Evolutionary conservation across 2,329 filamentous ascomycete genomes (phyloP), one percentile per base, ranked within the genome.

Genomic region (Penicillium sp.): DNA sequence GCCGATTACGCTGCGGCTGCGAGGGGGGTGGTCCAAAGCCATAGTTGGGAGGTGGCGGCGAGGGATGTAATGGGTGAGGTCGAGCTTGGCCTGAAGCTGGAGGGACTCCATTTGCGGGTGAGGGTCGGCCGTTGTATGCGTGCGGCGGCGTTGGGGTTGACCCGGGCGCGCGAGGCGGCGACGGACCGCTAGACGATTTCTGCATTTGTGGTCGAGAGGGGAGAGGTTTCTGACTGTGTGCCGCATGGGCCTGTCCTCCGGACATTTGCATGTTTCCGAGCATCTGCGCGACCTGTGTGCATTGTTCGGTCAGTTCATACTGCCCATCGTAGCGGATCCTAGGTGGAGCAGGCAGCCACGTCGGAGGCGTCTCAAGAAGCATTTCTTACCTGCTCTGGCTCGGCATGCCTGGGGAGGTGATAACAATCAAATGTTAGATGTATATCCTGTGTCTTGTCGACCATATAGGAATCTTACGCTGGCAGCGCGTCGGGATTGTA

Each of bases 401-500:
- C 85, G 52, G 85, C 85, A 66, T 89, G 86, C 62, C 83, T 86
- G 61, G 56, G 29, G 26, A 56, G 48, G 42, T 18, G 36, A 49
- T 29, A 26, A 25, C 46, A 52, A 18, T 57, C 46, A 60, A 53
- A 50, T 42, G 53, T 46, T 44, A 40, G n/a, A 36, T 47, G 32
- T 25, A 11, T 34, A 34, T 33, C 11, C 4, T 43, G 11, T 5
- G 34, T 12, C 9, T 25, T 47, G 39, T 35, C n/a, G 12, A 43
- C 9, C 47, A 28, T 25, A 2, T 29, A 13, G 5, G 9, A 6
- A 26, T 73, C 85, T 74, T 78, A 93, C 86, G 89, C 89, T 66
- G 91, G 91, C 55, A 98, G 82, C 66, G 90, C 88, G 76, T 98
- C 91, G 32, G 90, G 90, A 70, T 98, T 95, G 75, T 90, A 93